A percentile compares a stretch with the other conserved stretches of the same genome.
phyloP scores from a whole-genome alignment of 805 yeast species.

The Priceomyces castillae region DNA sequence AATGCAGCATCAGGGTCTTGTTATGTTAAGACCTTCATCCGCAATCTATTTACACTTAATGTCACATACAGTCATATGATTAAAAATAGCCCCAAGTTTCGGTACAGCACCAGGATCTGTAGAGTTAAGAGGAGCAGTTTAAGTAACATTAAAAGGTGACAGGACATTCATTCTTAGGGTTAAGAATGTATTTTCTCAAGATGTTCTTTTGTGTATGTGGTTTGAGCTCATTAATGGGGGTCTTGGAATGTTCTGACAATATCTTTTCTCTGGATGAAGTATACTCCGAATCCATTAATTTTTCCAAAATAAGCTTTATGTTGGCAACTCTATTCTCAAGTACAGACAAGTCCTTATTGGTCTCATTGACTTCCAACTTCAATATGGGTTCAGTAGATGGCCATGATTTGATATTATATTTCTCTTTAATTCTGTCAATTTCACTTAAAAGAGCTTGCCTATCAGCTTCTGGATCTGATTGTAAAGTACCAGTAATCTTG shows the following conservation, averaged over 20 bases:
- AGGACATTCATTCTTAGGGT: slow-evolving; percentile 27
- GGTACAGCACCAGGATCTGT: neutral
- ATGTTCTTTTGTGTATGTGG: slow-evolving; percentile 64
- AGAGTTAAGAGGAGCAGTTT: too few species aligned
- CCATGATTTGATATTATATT: slow-evolving; percentile 39
- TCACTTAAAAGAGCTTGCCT: slow-evolving; percentile 23
- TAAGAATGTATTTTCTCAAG: slow-evolving; percentile 59
- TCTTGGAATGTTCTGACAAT: slow-evolving; percentile 19
- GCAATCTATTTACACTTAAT: neutral
- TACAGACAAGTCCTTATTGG: slow-evolving; percentile 25
- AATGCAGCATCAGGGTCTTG: neutral
- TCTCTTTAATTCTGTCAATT: slow-evolving; percentile 35
- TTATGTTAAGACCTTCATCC: neutral
- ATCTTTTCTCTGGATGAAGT: slow-evolving; percentile 19
- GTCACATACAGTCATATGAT: neutral
- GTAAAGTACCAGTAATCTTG: slow-evolving; percentile 23
- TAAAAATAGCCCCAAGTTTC: neutral
- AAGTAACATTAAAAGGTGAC: slow-evolving; percentile 10
- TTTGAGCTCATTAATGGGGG: slow-evolving; percentile 14
- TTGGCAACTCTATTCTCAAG: slow-evolving; percentile 28
- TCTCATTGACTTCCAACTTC: slow-evolving; percentile 27
- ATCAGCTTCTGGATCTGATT: slow-evolving; percentile 22
- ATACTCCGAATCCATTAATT: slow-evolving; percentile 29
- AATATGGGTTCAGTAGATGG: slow-evolving; percentile 41
- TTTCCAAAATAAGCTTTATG: slow-evolving; percentile 29